Base-by-base conservation (phyloP, 371 early-diverging fungal genomes). In the Pancytospora epiphaga region DNA sequence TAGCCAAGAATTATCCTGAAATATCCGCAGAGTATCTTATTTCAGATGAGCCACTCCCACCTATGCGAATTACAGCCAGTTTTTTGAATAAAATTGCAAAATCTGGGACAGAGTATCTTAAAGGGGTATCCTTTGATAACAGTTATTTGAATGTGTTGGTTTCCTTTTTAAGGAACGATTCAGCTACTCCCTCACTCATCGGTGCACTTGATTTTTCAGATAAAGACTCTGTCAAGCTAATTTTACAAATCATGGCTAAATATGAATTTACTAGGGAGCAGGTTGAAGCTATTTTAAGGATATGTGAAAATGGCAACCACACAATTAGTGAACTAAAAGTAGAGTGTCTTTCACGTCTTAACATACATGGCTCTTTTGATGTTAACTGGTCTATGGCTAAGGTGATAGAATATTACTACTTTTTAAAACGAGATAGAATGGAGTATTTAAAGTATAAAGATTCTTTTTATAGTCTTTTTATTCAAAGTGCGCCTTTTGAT, bases 171-270 rank as follows among this genome's bases (percentile, higher is more conserved):
- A 69, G 3, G 22, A 65, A 64, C 32, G 69, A 74, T 33, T 1
- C 30, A 6, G 58, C 34, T 18, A 40, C 60, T 9, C 32, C 66
- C 18, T 56, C 65, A 15, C 38, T 66, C 3, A 62, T 77, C 3
- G 29, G 54, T 29, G 38, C 52, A n/a, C 54, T 77, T 12, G 74
- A 77, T 70, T 50, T 73, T 3, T 34, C 9, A n/a, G 77, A 77
- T 33, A 77, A 74, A 38, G 77, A 77, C 22, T 15, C 50, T 33
- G 57, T 50, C n/a, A 73, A 54, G 38, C 58, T 74, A 19, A 50
- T 56, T 3, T 39, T 67, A 2, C 49, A 37, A 38, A 71, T 77
- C 32, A 27, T 77, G 0, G 51, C 57, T 19, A 62, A 62, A 56
- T 74, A 70, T 62, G 18, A 37, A 4, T 19, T 70, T 3, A 19